A percentile compares a stretch with the other conserved stretches of the same genome.
Evolutionary conservation across 257 asterid genomes (phyloP).

Genomic region (Fraxinus americana): DNA sequence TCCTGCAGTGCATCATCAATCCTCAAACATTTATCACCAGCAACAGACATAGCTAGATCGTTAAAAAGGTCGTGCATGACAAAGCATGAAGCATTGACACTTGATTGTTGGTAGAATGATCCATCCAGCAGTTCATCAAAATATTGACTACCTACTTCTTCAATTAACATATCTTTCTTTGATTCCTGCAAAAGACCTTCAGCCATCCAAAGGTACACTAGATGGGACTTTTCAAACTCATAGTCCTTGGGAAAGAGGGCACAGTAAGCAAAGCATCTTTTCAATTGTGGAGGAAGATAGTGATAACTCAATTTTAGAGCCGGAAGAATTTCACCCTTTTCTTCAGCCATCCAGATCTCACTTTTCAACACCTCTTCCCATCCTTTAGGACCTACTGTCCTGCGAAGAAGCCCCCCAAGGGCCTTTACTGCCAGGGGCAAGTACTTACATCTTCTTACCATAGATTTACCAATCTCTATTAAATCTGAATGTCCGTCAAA

Average conservation of each 20-base stretch:
- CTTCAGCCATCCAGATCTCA: slow-evolving; percentile 23
- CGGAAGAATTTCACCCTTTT: slow-evolving; percentile 8
- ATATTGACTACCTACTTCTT: neutral
- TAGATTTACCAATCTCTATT: slow-evolving; percentile 2
- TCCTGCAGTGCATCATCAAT: slow-evolving; percentile 20
- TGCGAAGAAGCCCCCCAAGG: slow-evolving; percentile 14
- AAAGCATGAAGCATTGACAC: neutral
- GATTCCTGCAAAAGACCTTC: slow-evolving; percentile 10
- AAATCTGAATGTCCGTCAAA: neutral
- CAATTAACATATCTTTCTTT: neutral
- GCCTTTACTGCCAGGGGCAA: slow-evolving; percentile 24
- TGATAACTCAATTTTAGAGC: slow-evolving; percentile 29
- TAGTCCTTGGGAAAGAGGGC: slow-evolving; percentile 35
- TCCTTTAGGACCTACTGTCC: neutral
- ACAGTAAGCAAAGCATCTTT: slow-evolving; percentile 31
- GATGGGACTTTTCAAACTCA: slow-evolving; percentile 3
- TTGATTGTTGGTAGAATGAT: slow-evolving; percentile 12
- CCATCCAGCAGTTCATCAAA: slow-evolving; percentile 5
- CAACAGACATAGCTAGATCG: slow-evolving; percentile 14
- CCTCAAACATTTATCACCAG: slow-evolving; percentile 25
- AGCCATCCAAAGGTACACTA: slow-evolving; percentile 27
- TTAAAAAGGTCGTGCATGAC: slow-evolving; percentile 16
- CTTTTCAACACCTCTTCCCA: slow-evolving; percentile 27
- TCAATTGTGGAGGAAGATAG: slow-evolving; percentile 30
- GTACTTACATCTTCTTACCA: slow-evolving; percentile 18